Evolutionary conservation across 768 basidiomycete genomes (phyloP).

Genomic region (Pleurotus platypus): DNA sequence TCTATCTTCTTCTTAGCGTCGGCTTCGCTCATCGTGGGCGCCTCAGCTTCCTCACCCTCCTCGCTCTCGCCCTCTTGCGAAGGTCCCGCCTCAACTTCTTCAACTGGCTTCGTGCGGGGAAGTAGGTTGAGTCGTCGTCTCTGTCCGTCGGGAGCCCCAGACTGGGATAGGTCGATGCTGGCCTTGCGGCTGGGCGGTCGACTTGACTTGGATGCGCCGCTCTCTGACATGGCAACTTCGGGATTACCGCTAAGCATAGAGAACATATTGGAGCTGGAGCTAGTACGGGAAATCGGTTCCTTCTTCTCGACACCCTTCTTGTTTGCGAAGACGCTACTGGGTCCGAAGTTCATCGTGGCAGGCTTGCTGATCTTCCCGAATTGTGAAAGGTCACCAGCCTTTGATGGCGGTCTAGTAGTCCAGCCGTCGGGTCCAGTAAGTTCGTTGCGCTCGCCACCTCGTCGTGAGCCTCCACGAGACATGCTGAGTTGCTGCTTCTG

Average conservation of each 20-base stretch:
- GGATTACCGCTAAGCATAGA: constrained; percentile 70
- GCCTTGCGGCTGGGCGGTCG: constrained; percentile 46
- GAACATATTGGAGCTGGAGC: constrained; percentile 84
- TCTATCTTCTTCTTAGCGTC: constrained; percentile 73
- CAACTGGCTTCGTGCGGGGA: constrained; percentile 74
- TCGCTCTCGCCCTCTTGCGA: constrained; percentile 48
- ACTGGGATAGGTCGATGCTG: constrained; percentile 45
- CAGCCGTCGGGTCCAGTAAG: constrained; percentile 82
- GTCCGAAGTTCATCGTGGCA: constrained; percentile 74
- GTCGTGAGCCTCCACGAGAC: constrained; percentile 88
- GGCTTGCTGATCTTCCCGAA: constrained; percentile 83
- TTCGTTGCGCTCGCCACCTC: constrained; percentile 65
- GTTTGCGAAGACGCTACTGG: constrained; percentile 77
- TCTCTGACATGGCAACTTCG: constrained; percentile 51
- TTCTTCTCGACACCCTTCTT: constrained; percentile 65
- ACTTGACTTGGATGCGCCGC: constrained; percentile 43
- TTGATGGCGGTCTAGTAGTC: constrained; percentile 71
- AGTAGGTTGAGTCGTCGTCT: constrained; percentile 72
- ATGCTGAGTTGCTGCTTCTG: constrained; percentile 62
- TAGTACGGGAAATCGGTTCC: constrained; percentile 75
- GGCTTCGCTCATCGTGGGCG: constrained; percentile 55
- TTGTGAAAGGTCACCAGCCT: constrained; percentile 82
- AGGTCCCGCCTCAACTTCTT: constrained; percentile 33
- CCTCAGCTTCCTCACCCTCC: constrained; percentile 36
- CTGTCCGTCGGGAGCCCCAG: constrained; percentile 47